Conservation (phyloP, 2,329 filamentous ascomycete genomes). For the Colletotrichum higginsianum region DNA sequence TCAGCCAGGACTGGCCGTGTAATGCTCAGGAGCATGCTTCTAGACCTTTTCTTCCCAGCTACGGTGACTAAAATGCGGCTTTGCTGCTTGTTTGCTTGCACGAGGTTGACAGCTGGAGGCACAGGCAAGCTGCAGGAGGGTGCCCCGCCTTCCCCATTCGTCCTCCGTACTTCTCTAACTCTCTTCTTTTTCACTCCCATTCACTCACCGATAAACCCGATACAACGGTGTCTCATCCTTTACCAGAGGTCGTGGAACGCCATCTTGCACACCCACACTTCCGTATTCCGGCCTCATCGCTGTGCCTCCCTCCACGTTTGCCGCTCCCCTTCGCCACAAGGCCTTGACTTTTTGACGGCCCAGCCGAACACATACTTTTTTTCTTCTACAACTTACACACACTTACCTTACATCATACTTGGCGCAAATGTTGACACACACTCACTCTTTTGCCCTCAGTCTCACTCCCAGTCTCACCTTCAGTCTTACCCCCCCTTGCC, state of each 20-base stretch:
- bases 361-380: constrained; percentile 20
- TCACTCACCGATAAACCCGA: constrained; percentile 7
- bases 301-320: constrained; percentile 2
- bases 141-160: constrained; percentile 5
- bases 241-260: neutral
- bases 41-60: constrained; percentile 28
- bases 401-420: constrained; percentile 24
- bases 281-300: constrained; percentile 3
- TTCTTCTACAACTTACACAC: neutral
- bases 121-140: no score
- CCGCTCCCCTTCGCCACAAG: constrained; percentile 22
- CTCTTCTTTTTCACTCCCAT: no score
- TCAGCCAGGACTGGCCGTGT: constrained; percentile 17
- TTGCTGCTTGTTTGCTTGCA: neutral
- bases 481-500: neutral
- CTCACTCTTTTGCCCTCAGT: neutral
- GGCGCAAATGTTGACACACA: neutral
- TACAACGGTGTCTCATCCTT: constrained; percentile 9
- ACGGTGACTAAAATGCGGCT: neutral
- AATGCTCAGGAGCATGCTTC: constrained; percentile 33
- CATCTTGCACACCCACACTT: constrained; percentile 11
- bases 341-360: constrained; percentile 24
- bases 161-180: constrained; percentile 1
- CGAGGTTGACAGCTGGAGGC: constrained; percentile 17
- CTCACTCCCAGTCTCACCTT: neutral